Evolutionary conservation across 805 yeast genomes (phyloP).

Genomic region (Candida nitratophila): DNA sequence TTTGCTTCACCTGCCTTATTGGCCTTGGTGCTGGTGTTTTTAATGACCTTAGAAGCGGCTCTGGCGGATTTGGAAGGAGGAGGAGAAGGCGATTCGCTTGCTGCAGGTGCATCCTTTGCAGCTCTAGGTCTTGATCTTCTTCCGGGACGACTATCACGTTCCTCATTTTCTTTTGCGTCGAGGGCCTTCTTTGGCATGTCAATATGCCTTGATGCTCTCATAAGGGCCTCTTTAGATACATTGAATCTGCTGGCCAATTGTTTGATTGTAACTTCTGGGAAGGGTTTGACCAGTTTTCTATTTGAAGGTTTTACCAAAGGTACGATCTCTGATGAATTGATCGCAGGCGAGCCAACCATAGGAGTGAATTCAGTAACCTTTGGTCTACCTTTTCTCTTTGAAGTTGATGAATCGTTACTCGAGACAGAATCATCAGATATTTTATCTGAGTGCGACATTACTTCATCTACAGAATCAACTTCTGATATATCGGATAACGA

Average conservation of each 20-base stretch:
- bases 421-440: no score
- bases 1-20: no score
- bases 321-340: conserved; percentile 11
- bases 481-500: conserved; percentile 15
- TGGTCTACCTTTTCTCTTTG: not conserved
- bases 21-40: no score
- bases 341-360: conserved; percentile 18
- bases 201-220: not conserved
- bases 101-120: no score
- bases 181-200: not conserved
- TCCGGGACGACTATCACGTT: no score
- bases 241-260: conserved; percentile 22
- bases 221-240: conserved; percentile 13
- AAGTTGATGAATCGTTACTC: no score
- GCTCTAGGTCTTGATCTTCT: no score
- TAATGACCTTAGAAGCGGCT: no score
- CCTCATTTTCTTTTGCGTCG: not conserved
- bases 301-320: conserved; percentile 10
- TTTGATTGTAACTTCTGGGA: conserved; percentile 22
- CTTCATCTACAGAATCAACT: not conserved
- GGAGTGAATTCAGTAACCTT: conserved; percentile 11
- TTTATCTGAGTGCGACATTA: no score
- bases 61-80: no score
- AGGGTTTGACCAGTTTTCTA: conserved; percentile 17
- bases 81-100: no score